Percentiles rank a stretch among this genome's conserved stretches.
phyloP scores from a whole-genome alignment of 306 rosid species.

The Quercus berberidifolia region DNA sequence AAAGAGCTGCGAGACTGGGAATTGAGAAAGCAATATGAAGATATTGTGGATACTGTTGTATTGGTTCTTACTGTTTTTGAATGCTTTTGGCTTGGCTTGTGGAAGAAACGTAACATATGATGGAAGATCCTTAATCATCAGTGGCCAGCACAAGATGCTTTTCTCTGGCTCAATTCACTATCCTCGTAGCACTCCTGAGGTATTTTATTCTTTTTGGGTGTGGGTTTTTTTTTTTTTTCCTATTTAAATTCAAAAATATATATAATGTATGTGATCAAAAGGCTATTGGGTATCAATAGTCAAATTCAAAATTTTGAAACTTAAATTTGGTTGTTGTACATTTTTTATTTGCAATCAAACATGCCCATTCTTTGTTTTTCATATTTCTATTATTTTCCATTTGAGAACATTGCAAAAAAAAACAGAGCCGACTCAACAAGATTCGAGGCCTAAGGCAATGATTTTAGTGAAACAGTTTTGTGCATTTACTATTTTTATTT shows the following conservation, averaged over 20 bases:
- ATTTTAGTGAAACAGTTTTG: too few species aligned
- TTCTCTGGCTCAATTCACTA: conserved; percentile 88
- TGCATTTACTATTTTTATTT: too few species aligned
- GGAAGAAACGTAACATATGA: conserved; percentile 57
- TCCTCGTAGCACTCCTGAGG: conserved; percentile 87
- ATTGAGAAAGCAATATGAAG: not conserved
- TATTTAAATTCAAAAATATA: not conserved
- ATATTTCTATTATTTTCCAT: too few species aligned
- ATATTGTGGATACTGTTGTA: conserved; percentile 6
- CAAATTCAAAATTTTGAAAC: too few species aligned
- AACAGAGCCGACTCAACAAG: too few species aligned
- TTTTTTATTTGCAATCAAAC: too few species aligned
- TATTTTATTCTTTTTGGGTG: not conserved
- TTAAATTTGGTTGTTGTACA: too few species aligned
- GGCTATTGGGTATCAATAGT: too few species aligned
- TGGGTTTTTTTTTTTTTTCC: not conserved
- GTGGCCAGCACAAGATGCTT: conserved; percentile 53
- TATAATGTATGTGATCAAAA: not conserved
- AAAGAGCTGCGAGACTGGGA: too few species aligned
- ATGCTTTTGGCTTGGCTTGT: conserved; percentile 3
- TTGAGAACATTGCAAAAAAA: too few species aligned
- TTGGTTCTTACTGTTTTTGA: conserved; percentile 18
- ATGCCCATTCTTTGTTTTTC: not conserved
- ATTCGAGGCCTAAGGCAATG: too few species aligned
- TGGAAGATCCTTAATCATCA: conserved; percentile 58